Conservation (phyloP, 495 filamentous ascomycete genomes). For the Penicillium angulare region DNA sequence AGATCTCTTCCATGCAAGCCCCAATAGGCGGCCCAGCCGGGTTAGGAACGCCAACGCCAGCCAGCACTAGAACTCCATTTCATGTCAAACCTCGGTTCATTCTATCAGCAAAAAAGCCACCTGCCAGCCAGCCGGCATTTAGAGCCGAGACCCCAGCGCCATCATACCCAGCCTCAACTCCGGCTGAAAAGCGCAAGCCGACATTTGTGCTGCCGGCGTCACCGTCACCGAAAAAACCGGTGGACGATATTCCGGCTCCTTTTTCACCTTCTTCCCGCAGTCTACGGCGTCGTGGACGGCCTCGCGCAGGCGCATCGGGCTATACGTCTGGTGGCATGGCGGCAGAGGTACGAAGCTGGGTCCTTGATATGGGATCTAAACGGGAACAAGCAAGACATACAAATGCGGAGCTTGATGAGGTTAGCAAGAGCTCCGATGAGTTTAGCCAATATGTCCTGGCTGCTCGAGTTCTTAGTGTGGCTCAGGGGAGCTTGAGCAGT, state of each 20-base stretch:
- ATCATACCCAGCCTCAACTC: constrained; percentile 13
- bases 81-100: constrained; percentile 30
- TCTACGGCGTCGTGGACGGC: constrained; percentile 30
- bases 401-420: background rate
- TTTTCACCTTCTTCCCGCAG: constrained; percentile 43
- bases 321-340: constrained; percentile 46
- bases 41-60: constrained; percentile 17
- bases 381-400: constrained; percentile 18
- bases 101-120: constrained; percentile 18
- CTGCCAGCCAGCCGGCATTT: constrained; percentile 18
- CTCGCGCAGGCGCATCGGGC: constrained; percentile 15
- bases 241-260: constrained; percentile 33
- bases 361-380: constrained; percentile 41
- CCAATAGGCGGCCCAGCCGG: constrained; percentile 1
- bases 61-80: constrained; percentile 21
- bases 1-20: constrained; percentile 1
- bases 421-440: background rate
- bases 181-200: constrained; percentile 28
- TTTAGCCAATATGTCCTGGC: constrained; percentile 20
- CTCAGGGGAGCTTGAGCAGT: constrained; percentile 20
- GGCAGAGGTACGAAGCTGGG: constrained; percentile 42
- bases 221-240: constrained; percentile 28
- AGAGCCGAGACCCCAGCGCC: constrained; percentile 14
- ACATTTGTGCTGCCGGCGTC: constrained; percentile 41
- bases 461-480: constrained; percentile 19